A percentile compares a stretch with the other conserved stretches of the same genome.
Evolutionary conservation across 768 basidiomycete species (phyloP).

Genomic region (Boletus eberwhitei): DNA sequence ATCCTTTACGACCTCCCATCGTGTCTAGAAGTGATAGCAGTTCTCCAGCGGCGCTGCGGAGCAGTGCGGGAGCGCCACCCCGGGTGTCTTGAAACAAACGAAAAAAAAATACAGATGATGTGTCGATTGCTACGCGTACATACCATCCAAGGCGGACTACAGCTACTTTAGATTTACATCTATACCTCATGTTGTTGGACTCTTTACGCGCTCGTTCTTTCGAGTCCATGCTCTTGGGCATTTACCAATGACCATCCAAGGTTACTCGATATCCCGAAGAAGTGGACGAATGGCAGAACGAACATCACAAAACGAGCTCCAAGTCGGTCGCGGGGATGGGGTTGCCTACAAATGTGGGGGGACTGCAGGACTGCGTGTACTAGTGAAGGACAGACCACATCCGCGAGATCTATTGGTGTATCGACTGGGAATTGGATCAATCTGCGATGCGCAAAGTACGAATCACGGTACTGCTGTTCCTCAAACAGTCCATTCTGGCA

Average conservation of each 20-base stretch:
- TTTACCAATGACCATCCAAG: too few relatives aligned
- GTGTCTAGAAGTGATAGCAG: constrained; percentile 54
- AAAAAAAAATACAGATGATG: background rate
- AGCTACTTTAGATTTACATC: constrained; percentile 26
- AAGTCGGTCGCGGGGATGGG: background rate
- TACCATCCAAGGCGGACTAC: constrained; percentile 25
- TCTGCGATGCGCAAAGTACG: too few relatives aligned
- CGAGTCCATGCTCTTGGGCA: constrained; percentile 12
- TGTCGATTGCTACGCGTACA: constrained; percentile 1
- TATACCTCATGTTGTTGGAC: constrained; percentile 20
- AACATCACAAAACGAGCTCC: background rate
- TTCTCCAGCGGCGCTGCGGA: constrained; percentile 42
- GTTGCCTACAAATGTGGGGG: too few relatives aligned
- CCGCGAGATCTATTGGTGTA: too few relatives aligned
- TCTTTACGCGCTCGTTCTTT: constrained; percentile 4
- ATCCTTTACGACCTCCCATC: constrained; percentile 20
- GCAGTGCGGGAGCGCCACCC: constrained; percentile 22
- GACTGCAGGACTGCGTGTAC: too few relatives aligned
- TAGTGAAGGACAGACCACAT: too few relatives aligned
- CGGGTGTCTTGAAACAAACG: constrained; percentile 13
- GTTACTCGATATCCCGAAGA: background rate
- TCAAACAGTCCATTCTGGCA: too few relatives aligned
- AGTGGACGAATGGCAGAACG: too few relatives aligned
- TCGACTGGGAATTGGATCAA: too few relatives aligned
- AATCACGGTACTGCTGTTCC: too few relatives aligned